Base-by-base conservation (phyloP, 2,329 filamentous ascomycete species). In the Pseudogymnoascus sp. region DNA sequence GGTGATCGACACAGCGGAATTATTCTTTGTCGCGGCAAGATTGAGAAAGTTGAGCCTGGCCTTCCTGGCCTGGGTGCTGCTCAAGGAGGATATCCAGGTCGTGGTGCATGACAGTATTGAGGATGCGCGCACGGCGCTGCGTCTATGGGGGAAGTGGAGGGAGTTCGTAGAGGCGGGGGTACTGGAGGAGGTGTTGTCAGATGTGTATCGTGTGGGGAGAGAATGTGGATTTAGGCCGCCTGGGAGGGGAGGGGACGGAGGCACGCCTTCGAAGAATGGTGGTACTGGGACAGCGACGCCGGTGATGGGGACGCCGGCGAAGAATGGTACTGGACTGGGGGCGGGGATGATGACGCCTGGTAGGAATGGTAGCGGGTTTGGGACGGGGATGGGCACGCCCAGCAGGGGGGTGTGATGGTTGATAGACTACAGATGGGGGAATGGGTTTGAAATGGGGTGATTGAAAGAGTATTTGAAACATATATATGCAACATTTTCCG, bases 41-140 rank as follows among this genome's bases (percentile, higher is more conserved):
- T 83, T 91, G 62, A 86, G 96, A n/a, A 95, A 93, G 72, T 83
- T 99, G 1, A 95, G 89, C 6, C 81, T 99, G 19, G 90, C 93
- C 29, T 97, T 97, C 74, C 78, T 99, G 16, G 93, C 95, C 0
- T 96, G 92, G 89, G 87, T 87, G 62, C 82, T 99, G 7, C 85
- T 99, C 44, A 92, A 92, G 70, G 91, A 97, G 75, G 91, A 93
- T 71, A 97, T 99, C 65, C 96, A 99, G 76, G 83, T 91, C 71
- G 89, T 91, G 68, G 91, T 87, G 6, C 96, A 99, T 76, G 95
- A 99, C 76, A 93, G 89, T 10, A 96, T 99, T 68, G 95, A 97
- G 75, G 95, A 99, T 74, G 93, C 95, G 0, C 84, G 89, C 26
- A 97, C 93, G 42, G 95, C 96, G 0, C 80, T 97, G 42, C 90